Conservation (phyloP, 2,329 filamentous ascomycete genomes). For the Xylariaceae sp. region DNA sequence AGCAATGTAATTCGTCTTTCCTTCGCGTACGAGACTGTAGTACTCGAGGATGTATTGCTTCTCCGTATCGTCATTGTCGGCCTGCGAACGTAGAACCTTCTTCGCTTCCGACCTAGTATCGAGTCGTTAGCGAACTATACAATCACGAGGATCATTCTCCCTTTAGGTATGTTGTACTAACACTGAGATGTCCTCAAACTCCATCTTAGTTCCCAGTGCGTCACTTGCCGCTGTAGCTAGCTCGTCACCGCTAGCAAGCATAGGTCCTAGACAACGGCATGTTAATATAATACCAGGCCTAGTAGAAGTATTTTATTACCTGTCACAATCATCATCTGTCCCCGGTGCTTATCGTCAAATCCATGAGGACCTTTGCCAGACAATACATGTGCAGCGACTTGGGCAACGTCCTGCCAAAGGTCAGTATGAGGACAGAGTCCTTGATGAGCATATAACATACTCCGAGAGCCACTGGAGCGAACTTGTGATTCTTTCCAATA, state of each 20-base stretch:
- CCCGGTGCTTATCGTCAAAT: constrained; percentile 57
- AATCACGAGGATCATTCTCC: too few species aligned
- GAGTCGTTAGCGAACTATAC: too few species aligned
- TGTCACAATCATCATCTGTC: constrained; percentile 59
- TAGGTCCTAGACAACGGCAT: constrained; percentile 46
- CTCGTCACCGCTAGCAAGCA: constrained; percentile 54
- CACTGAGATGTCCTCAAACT: constrained; percentile 55
- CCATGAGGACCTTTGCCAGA: constrained; percentile 55
- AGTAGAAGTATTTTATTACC: constrained; percentile 39
- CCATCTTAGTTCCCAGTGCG: constrained; percentile 50
- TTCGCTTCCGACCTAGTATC: constrained; percentile 39
- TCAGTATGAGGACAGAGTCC: neutral
- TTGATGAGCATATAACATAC: constrained; percentile 38
- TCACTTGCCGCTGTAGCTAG: constrained; percentile 54
- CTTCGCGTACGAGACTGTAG: constrained; percentile 58
- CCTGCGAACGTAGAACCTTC: constrained; percentile 46
- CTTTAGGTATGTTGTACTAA: constrained; percentile 39
- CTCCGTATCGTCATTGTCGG: constrained; percentile 48
- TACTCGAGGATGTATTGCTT: constrained; percentile 58
- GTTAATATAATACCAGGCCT: neutral
- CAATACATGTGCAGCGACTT: constrained; percentile 56
- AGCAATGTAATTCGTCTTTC: constrained; percentile 61
- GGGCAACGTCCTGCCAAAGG: constrained; percentile 51
- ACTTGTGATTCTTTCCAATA: constrained; percentile 55
- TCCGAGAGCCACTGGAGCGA: constrained; percentile 56